phyloP scores from a whole-genome alignment of 140 eudicot species.

The Ambrosia hybrid region DNA sequence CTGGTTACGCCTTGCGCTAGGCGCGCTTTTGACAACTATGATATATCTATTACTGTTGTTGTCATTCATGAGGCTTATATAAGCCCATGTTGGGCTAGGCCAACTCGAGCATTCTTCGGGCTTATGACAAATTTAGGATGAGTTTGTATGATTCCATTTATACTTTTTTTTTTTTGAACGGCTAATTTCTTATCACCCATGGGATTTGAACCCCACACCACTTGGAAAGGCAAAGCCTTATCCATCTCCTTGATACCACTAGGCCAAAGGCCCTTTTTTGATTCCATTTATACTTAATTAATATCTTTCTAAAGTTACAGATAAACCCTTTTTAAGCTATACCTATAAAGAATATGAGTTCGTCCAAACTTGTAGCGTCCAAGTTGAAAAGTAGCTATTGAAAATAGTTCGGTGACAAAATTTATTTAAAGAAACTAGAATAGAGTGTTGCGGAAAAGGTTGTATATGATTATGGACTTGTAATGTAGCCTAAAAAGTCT shows the following conservation, averaged over 20 bases:
- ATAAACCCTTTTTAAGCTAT: background rate
- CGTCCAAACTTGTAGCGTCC: background rate
- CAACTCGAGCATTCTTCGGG: too few species aligned
- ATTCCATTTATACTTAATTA: background rate
- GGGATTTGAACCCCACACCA: too few species aligned
- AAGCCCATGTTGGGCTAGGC: too few species aligned
- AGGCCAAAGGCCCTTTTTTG: too few species aligned
- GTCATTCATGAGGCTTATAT: background rate
- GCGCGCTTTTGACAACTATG: too few species aligned
- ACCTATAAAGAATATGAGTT: background rate
- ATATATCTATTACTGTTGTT: background rate
- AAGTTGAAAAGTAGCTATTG: background rate
- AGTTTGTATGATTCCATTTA: background rate
- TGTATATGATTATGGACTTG: background rate
- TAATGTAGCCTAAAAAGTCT: slow-evolving; percentile 8
- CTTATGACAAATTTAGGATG: background rate
- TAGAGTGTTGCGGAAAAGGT: background rate
- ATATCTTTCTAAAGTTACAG: background rate
- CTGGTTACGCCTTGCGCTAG: too few species aligned
- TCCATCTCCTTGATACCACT: too few species aligned
- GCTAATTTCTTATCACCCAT: too few species aligned
- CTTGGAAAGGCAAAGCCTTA: too few species aligned
- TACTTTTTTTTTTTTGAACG: too few species aligned
- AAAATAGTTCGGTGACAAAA: background rate
- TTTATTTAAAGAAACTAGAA: background rate